Conservation (phyloP, 768 basidiomycete genomes). For the Trametes villosa region DNA sequence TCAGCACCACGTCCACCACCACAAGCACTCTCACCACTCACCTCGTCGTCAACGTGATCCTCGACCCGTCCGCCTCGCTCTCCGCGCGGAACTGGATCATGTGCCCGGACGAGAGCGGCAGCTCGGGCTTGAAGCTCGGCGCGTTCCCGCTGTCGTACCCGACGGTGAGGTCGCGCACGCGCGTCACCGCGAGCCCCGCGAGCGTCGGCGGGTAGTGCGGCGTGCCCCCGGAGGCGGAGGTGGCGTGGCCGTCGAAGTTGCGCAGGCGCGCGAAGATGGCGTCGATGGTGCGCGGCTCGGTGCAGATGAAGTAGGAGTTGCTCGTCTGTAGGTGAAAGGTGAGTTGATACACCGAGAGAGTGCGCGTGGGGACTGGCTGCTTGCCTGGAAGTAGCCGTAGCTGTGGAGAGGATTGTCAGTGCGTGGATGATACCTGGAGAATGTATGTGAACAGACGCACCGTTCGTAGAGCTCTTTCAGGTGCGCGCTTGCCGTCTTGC, state of each 20-base stretch:
- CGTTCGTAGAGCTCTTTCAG: constrained; percentile 65
- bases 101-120: constrained; percentile 78
- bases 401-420: constrained; percentile 38
- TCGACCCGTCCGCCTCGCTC: constrained; percentile 43
- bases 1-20: neutral
- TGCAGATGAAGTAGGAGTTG: constrained; percentile 83
- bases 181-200: constrained; percentile 60
- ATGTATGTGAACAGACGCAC: constrained; percentile 42
- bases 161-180: constrained; percentile 74
- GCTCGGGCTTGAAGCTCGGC: constrained; percentile 60
- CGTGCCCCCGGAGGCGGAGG: constrained; percentile 25
- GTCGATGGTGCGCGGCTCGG: constrained; percentile 66
- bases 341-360: neutral
- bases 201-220: constrained; percentile 64
- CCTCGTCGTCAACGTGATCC: constrained; percentile 73
- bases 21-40: too few species aligned
- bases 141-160: constrained; percentile 80
- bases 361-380: too few species aligned
- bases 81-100: constrained; percentile 83
- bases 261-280: constrained; percentile 71
- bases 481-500: constrained; percentile 58
- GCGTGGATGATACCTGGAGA: neutral
- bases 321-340: constrained; percentile 54
- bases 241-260: constrained; percentile 50
- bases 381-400: constrained; percentile 82